These are phyloP conservation scores for Eucalyptus viminalis DNA, from an alignment of 345 rosid genomes.

Conservation along the genomic window DNA sequence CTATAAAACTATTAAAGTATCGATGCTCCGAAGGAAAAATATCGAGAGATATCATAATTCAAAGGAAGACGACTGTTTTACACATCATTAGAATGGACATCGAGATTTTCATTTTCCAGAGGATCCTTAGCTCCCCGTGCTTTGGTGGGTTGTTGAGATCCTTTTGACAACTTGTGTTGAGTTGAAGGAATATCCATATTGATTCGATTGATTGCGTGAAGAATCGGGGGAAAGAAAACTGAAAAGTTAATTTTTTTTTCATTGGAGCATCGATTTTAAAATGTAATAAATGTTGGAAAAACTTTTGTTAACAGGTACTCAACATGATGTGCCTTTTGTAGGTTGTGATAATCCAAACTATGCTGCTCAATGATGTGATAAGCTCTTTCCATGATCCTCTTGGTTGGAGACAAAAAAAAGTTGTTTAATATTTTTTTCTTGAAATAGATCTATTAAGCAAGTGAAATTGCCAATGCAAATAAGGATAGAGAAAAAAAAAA, in stretches of 20 bases:
- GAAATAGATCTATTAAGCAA: neutral
- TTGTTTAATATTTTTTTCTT: neutral
- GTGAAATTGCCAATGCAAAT: neutral
- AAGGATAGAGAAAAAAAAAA: neutral
- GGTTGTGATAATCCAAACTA: neutral
- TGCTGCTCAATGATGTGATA: neutral
- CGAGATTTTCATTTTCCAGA: neutral
- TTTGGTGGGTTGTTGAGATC: neutral
- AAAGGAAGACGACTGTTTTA: neutral
- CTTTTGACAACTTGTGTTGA: neutral
- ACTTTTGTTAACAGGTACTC: neutral
- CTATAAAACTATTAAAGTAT: neutral
- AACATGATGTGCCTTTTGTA: neutral
- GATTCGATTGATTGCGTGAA: neutral
- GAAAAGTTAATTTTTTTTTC: neutral
- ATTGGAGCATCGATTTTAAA: neutral
- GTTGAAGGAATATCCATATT: neutral
- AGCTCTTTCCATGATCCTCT: neutral
- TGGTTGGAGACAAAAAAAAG: neutral
- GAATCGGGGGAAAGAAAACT: neutral
- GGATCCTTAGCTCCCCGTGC: neutral
- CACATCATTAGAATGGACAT: neutral
- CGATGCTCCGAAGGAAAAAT: neutral
- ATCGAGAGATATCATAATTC: neutral
- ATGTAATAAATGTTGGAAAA: neutral